phyloP scores from a whole-genome alignment of 345 rosid genomes.

The Eucalyptus shirleyi region DNA sequence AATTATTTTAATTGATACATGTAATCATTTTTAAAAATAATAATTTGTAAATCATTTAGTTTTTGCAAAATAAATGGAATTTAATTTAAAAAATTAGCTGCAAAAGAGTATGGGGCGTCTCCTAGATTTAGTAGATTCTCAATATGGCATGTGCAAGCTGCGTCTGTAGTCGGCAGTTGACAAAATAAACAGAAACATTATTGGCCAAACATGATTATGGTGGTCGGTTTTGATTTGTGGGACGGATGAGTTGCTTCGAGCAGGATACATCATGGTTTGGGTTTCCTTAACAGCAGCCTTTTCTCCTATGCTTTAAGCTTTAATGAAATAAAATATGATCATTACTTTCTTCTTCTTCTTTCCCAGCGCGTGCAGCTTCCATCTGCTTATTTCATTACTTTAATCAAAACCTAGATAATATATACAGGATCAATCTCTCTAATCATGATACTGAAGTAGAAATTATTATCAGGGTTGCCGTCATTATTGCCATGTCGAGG shows the following conservation, averaged over 20 bases:
- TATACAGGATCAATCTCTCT: background rate
- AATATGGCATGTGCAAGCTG: background rate
- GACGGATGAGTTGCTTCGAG: background rate
- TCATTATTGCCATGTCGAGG: background rate
- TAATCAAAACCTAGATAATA: background rate
- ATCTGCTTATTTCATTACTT: background rate
- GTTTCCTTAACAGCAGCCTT: background rate
- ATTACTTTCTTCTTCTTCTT: background rate
- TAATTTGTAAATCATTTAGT: background rate
- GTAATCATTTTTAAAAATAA: background rate
- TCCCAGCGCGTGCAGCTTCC: background rate
- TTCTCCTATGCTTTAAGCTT: background rate
- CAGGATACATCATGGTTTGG: background rate
- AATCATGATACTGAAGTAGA: background rate
- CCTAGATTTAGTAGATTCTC: background rate
- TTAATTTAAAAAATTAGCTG: background rate
- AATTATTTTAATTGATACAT: background rate
- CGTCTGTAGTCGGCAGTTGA: background rate
- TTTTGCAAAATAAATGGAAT: fast-evolving
- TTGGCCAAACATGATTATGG: background rate
- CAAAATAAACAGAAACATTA: background rate
- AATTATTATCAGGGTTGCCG: background rate
- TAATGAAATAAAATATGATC: background rate
- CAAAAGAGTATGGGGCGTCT: background rate
- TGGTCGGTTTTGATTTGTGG: background rate